phyloP scores from a whole-genome alignment of 2,329 filamentous ascomycete species.

The Pseudogymnoascus sp. region DNA sequence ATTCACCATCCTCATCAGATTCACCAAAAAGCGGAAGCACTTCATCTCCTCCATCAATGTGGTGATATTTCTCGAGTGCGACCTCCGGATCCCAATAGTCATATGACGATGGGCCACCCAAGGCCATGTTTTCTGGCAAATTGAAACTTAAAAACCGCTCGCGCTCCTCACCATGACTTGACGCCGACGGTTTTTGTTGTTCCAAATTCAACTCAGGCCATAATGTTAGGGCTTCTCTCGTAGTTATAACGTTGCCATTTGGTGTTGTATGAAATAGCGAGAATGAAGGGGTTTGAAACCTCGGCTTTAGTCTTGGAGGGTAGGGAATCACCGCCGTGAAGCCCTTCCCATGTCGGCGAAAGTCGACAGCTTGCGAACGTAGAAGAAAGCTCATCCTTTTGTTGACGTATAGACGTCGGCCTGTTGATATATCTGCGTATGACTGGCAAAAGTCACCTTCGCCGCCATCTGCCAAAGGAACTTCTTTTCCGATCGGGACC shows the following conservation, averaged over 20 bases:
- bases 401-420: slow-evolving; percentile 40
- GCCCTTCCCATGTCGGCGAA: slow-evolving; percentile 17
- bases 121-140: slow-evolving; percentile 15
- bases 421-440: slow-evolving; percentile 32
- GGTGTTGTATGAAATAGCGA: slow-evolving; percentile 24
- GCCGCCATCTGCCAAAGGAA: slow-evolving; percentile 23
- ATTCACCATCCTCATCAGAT: slow-evolving; percentile 44
- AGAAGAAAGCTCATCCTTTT: slow-evolving; percentile 37
- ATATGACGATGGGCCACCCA: slow-evolving; percentile 13
- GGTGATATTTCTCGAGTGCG: slow-evolving; percentile 37
- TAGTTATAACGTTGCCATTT: slow-evolving; percentile 20
- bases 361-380: slow-evolving; percentile 16
- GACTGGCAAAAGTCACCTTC: slow-evolving; percentile 21
- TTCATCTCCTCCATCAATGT: slow-evolving; percentile 35
- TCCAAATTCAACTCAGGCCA: slow-evolving; percentile 28
- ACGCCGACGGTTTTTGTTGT: background rate
- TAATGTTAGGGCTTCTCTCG: slow-evolving; percentile 22
- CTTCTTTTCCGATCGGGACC: slow-evolving; percentile 24
- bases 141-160: slow-evolving; percentile 3
- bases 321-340: slow-evolving; percentile 27
- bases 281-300: slow-evolving; percentile 27
- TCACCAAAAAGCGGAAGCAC: slow-evolving; percentile 48
- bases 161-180: background rate
- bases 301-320: slow-evolving; percentile 18
- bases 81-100: slow-evolving; percentile 19